Evolutionary conservation across 179 eudicot species (phyloP).

Genomic region (Patellifolia procumbens): DNA sequence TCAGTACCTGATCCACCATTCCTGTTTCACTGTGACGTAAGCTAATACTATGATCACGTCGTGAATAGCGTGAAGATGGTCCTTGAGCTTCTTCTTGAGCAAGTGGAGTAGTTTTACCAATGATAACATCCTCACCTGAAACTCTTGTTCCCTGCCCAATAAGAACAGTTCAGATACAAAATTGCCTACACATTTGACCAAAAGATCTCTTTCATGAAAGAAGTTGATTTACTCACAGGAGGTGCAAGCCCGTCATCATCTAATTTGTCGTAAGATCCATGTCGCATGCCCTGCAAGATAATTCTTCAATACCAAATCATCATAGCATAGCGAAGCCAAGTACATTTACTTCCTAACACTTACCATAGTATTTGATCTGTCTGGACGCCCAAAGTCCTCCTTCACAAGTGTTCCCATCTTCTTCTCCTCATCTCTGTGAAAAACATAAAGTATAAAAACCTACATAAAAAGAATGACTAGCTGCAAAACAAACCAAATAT

Average conservation of each 20-base stretch:
- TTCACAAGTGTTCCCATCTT: slow-evolving; percentile 93
- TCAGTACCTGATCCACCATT: slow-evolving; percentile 76
- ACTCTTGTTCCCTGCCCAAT: slow-evolving; percentile 69
- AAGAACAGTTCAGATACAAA: slow-evolving; percentile 14
- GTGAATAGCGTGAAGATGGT: slow-evolving; percentile 71
- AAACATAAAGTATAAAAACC: slow-evolving; percentile 17
- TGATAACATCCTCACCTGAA: slow-evolving; percentile 93
- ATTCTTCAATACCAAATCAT: slow-evolving; percentile 16
- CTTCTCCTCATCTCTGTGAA: slow-evolving; percentile 80
- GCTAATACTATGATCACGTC: slow-evolving; percentile 85
- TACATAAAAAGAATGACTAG: not conserved
- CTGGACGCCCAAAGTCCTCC: slow-evolving; percentile 89
- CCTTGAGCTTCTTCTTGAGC: slow-evolving; percentile 76
- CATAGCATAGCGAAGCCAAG: slow-evolving; percentile 1
- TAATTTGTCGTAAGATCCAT: slow-evolving; percentile 84
- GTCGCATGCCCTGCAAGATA: slow-evolving; percentile 70
- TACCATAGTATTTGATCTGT: slow-evolving; percentile 86
- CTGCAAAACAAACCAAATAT: slow-evolving; percentile 4
- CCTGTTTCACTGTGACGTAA: slow-evolving; percentile 95
- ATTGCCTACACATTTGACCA: not conserved
- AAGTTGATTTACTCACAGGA: slow-evolving; percentile 56
- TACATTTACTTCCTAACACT: slow-evolving; percentile 8
- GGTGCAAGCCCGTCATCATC: slow-evolving; percentile 96
- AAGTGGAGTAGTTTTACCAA: slow-evolving; percentile 87
- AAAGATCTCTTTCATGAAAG: not conserved